Percentiles rank a stretch among this genome's conserved stretches.
Conservation (phyloP, 495 filamentous ascomycete species). For the Parachaetomium inaequale region DNA sequence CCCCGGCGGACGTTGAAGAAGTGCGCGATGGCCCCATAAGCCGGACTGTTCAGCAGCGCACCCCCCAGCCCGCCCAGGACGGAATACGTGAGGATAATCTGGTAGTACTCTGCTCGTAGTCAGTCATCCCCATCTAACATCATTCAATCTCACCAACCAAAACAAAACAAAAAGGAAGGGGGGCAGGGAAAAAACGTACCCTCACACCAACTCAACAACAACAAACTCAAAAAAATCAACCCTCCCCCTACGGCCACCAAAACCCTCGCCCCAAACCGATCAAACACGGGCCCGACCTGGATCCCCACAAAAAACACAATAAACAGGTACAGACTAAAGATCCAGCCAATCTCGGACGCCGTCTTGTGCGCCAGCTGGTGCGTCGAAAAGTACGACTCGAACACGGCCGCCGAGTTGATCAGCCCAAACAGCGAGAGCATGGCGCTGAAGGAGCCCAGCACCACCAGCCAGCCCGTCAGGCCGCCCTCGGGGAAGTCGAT, state of each 20-base stretch:
- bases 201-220: conserved; percentile 51
- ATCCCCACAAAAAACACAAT: conserved; percentile 62
- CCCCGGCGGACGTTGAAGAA: conserved; percentile 61
- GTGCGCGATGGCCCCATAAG: conserved; percentile 59
- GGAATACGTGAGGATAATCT: conserved; percentile 60
- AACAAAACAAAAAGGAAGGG: background rate
- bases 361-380: conserved; percentile 56
- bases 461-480: conserved; percentile 57
- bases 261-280: conserved; percentile 55
- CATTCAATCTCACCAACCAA: background rate
- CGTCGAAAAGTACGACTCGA: conserved; percentile 59
- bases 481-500: conserved; percentile 59
- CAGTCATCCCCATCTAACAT: background rate
- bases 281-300: conserved; percentile 66
- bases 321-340: conserved; percentile 60
- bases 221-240: conserved; percentile 50
- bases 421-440: conserved; percentile 64
- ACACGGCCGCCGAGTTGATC: conserved; percentile 59
- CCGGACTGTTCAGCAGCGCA: conserved; percentile 57
- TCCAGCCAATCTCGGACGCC: conserved; percentile 60
- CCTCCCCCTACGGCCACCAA: conserved; percentile 51
- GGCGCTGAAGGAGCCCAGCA: conserved; percentile 57
- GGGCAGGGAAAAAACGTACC: conserved; percentile 27
- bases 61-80: conserved; percentile 54
- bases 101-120: conserved; percentile 53